Evolutionary conservation across 257 asterid species (phyloP).

Genomic region (Przewalskia tangutica): DNA sequence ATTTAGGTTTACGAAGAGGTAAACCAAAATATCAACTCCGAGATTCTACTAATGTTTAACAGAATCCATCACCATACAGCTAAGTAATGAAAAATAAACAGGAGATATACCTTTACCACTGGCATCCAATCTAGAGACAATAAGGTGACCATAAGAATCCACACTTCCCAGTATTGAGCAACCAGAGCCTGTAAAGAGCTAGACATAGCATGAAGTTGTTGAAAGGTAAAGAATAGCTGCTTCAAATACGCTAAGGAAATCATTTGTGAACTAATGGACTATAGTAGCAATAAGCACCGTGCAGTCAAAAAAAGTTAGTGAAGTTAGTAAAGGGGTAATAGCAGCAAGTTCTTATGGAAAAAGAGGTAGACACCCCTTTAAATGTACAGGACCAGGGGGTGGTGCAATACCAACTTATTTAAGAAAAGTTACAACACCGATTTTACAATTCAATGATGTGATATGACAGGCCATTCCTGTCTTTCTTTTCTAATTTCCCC

Average conservation of each 20-base stretch:
- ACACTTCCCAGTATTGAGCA: slow-evolving; percentile 78
- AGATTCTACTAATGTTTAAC: neutral
- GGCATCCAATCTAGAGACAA: slow-evolving; percentile 66
- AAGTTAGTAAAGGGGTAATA: neutral
- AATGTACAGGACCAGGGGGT: neutral
- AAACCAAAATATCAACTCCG: neutral
- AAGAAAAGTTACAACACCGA: neutral
- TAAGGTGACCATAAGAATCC: slow-evolving; percentile 76
- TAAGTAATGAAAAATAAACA: neutral
- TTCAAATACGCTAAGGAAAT: neutral
- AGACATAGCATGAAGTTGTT: slow-evolving; percentile 1
- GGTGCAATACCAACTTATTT: neutral
- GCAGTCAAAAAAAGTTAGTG: neutral
- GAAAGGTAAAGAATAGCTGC: neutral
- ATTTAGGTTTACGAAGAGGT: neutral
- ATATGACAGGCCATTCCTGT: neutral
- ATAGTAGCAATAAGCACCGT: neutral
- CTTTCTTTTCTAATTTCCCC: neutral
- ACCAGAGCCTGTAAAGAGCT: slow-evolving; percentile 35
- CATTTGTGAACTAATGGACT: neutral
- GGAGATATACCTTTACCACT: slow-evolving; percentile 33
- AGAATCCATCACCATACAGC: neutral
- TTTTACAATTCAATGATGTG: neutral
- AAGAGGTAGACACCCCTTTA: neutral
- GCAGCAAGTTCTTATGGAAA: neutral